These are phyloP conservation scores for Acer negundo DNA, from an alignment of 345 rosid genomes.

Conservation along the genomic window DNA sequence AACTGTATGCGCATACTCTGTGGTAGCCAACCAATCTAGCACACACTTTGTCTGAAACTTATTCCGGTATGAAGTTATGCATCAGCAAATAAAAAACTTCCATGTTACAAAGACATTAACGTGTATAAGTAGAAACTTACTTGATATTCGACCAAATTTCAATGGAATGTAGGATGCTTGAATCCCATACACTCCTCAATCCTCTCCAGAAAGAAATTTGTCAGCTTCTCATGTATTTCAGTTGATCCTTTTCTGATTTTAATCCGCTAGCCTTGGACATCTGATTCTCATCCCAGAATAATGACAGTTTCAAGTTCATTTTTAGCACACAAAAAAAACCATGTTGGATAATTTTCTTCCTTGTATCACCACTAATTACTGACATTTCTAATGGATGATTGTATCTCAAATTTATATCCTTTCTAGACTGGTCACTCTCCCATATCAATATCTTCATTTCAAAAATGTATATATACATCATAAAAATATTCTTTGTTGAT, in stretches of 20 bases:
- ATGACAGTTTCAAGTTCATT: neutral
- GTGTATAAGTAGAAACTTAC: neutral
- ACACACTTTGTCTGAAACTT: no score
- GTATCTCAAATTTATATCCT: neutral
- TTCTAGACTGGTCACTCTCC: neutral
- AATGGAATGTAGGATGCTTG: neutral
- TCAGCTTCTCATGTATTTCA: neutral
- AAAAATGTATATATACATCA: no score
- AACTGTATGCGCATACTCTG: no score
- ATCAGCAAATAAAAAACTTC: neutral
- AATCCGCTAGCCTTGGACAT: neutral
- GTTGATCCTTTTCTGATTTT: neutral
- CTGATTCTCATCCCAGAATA: neutral
- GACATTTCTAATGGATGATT: neutral
- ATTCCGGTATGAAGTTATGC: neutral
- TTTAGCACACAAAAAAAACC: neutral
- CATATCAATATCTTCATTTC: no score
- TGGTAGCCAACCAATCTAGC: no score
- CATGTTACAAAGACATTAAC: neutral
- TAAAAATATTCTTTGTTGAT: neutral
- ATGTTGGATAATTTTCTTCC: neutral
- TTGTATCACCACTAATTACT: neutral
- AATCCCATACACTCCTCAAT: neutral
- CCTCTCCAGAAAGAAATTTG: neutral
- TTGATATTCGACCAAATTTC: neutral